Evolutionary conservation across 192 early-diverging fungal species (phyloP).

Genomic region (Jimgerdemannia flammicorona): DNA sequence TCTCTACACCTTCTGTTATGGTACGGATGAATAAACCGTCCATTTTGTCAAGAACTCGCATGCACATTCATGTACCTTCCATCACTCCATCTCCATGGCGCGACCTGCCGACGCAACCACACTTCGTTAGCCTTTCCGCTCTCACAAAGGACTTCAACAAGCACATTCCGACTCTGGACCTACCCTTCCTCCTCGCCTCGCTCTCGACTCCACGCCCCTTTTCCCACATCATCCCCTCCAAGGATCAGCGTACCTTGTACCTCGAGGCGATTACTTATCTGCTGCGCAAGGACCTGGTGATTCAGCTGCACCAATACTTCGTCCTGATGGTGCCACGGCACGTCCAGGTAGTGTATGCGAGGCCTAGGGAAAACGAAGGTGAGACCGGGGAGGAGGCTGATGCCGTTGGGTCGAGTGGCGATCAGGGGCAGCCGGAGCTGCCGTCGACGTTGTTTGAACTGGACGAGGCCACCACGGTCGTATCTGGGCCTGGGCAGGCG

Average conservation of each 20-base stretch:
- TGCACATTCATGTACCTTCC: slow-evolving; percentile 29
- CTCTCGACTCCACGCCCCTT: slow-evolving; percentile 55
- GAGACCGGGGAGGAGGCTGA: neutral
- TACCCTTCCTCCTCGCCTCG: slow-evolving; percentile 52
- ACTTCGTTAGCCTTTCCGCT: slow-evolving; percentile 19
- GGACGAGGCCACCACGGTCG: slow-evolving; percentile 30
- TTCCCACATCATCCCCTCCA: slow-evolving; percentile 50
- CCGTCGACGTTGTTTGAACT: slow-evolving; percentile 16
- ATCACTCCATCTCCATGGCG: slow-evolving; percentile 29
- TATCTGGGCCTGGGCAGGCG: slow-evolving; percentile 42
- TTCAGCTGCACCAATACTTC: slow-evolving; percentile 82
- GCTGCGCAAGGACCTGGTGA: slow-evolving; percentile 69
- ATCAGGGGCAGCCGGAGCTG: slow-evolving; percentile 24
- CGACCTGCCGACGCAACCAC: too few relatives aligned
- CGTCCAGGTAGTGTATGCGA: slow-evolving; percentile 24
- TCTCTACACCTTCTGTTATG: slow-evolving; percentile 7
- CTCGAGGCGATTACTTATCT: slow-evolving; percentile 82
- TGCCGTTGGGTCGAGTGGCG: slow-evolving; percentile 6
- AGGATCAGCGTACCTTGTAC: slow-evolving; percentile 62
- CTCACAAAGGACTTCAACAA: slow-evolving; percentile 53
- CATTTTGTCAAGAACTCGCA: slow-evolving; percentile 4
- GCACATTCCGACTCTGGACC: slow-evolving; percentile 52
- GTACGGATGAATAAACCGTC: slow-evolving; percentile 18
- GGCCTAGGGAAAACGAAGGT: slow-evolving; percentile 17
- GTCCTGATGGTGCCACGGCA: slow-evolving; percentile 58